These are phyloP conservation scores for Planoprotostelium fungivorum DNA, from an alignment of 78 protist genomes.

Conservation along the genomic window DNA sequence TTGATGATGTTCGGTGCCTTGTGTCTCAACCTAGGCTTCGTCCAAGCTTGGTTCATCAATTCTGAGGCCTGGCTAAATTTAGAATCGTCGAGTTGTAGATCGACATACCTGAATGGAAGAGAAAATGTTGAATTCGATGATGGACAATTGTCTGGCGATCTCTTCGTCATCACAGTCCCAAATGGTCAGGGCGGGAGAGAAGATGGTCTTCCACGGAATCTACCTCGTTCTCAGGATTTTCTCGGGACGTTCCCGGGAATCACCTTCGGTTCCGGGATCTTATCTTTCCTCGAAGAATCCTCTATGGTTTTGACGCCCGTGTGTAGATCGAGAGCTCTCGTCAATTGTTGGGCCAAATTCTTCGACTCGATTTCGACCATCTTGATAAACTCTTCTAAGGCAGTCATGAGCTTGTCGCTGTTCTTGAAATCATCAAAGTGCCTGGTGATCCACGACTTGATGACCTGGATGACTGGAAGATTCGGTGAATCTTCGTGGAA, in stretches of 20 bases:
- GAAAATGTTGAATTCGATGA: constrained; percentile 13
- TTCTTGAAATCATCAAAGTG: constrained; percentile 40
- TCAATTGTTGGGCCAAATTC: background rate
- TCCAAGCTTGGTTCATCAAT: constrained; percentile 27
- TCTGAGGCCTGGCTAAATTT: constrained; percentile 23
- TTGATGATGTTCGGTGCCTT: constrained; percentile 6
- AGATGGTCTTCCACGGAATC: constrained; percentile 5
- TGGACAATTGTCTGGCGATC: constrained; percentile 51
- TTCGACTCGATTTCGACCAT: background rate
- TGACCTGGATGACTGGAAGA: constrained; percentile 38
- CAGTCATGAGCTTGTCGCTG: background rate
- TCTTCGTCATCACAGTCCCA: constrained; percentile 47
- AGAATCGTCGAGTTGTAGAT: background rate
- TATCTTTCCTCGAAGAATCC: background rate
- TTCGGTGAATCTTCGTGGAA: background rate
- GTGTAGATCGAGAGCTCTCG: background rate
- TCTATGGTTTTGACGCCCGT: background rate
- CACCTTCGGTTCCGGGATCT: background rate
- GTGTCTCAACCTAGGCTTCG: background rate
- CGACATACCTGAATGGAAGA: background rate
- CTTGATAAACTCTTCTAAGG: background rate
- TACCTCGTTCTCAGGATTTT: background rate
- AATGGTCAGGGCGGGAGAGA: constrained; percentile 15
- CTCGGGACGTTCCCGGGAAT: background rate
- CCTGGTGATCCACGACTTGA: constrained; percentile 41